These are phyloP conservation scores for Byssothecium circinans DNA, from an alignment of 2,329 filamentous ascomycete genomes.

Conservation along the genomic window DNA sequence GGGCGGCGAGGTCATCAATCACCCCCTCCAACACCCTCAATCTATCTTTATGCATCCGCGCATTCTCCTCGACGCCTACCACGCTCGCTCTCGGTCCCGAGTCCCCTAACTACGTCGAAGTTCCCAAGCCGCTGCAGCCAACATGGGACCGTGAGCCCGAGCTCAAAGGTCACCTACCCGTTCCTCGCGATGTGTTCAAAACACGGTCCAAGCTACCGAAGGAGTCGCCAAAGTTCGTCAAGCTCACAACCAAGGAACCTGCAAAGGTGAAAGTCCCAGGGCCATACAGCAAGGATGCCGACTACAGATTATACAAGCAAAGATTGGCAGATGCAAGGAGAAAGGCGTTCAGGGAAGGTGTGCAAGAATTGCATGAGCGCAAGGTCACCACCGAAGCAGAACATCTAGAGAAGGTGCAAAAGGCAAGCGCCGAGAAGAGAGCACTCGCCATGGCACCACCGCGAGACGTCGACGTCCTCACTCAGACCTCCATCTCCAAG, in stretches of 20 bases:
- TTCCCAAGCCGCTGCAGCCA: constrained; percentile 76
- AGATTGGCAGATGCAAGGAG: constrained; percentile 73
- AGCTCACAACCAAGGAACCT: constrained; percentile 60
- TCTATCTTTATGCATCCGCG: constrained; percentile 14
- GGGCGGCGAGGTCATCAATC: constrained; percentile 19
- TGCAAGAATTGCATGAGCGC: constrained; percentile 65
- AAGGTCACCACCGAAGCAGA: constrained; percentile 30
- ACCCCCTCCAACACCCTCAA: constrained; percentile 19
- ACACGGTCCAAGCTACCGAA: constrained; percentile 52
- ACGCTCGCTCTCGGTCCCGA: constrained; percentile 68
- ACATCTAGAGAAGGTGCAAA: constrained; percentile 23
- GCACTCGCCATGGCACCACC: constrained; percentile 64
- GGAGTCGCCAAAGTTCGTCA: constrained; percentile 62
- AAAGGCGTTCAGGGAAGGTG: constrained; percentile 69
- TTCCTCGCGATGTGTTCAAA: constrained; percentile 78
- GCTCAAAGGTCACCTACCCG: constrained; percentile 78
- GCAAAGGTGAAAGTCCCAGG: constrained; percentile 38
- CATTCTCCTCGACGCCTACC: constrained; percentile 52
- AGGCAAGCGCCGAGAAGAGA: constrained; percentile 51
- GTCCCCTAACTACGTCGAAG: constrained; percentile 82
- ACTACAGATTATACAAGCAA: constrained; percentile 66
- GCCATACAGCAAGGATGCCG: constrained; percentile 46
- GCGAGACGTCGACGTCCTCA: constrained; percentile 60
- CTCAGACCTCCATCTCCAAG: constrained; percentile 32
- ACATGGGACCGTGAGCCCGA: constrained; percentile 52